Evolutionary conservation across 176 grass and related monocot genomes (phyloP), one percentile per base, ranked within the genome.

Genomic region (Miscanthus lutarioriparius): DNA sequence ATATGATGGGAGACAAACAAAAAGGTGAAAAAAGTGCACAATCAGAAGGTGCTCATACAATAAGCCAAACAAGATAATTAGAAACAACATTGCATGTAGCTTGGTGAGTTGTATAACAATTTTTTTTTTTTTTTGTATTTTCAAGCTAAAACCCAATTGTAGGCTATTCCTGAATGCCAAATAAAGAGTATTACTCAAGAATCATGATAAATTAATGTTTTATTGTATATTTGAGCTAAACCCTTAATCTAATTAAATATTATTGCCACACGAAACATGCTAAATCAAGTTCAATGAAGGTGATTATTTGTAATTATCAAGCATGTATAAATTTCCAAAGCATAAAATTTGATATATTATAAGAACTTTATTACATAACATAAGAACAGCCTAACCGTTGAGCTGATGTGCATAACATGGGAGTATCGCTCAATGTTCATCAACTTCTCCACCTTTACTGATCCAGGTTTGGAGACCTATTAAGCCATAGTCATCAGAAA

Each of bases 341-440:
- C 79, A 38, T 41, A 90, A 75, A 67, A 53, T 67, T 47, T 19
- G 39, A 61, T 82, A 47, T 81, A 53, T n/a, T 47, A 62, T 15
- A 72, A 82, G 14, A 78, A 69, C 8, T 16, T 26, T 32, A 2
- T 53, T 66, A 79, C 22, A 86, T 12, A 68, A 73, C 39, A 79
- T 2, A 33, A 80, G 17, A 74, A 49, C 59, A 89, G 19, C 54
- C 81, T 87, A 43, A 97, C 94, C 45, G 94, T 97, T 6, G 94
- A 97, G 45, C 94, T 97, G 71, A 97, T 97, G 83, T 97, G 92
- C 94, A 97, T 97, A 25, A 97, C 94, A 87, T 97, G 94, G 6
- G 94, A 97, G 72, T 97, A 97, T 44, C 88, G 84, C 66, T 97
- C 92, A 32, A 97, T 88, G 83, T 94, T 90, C 94, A 97, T 97